Conservation (phyloP, 2,329 filamentous ascomycete species). For the Fusarium sp. region DNA sequence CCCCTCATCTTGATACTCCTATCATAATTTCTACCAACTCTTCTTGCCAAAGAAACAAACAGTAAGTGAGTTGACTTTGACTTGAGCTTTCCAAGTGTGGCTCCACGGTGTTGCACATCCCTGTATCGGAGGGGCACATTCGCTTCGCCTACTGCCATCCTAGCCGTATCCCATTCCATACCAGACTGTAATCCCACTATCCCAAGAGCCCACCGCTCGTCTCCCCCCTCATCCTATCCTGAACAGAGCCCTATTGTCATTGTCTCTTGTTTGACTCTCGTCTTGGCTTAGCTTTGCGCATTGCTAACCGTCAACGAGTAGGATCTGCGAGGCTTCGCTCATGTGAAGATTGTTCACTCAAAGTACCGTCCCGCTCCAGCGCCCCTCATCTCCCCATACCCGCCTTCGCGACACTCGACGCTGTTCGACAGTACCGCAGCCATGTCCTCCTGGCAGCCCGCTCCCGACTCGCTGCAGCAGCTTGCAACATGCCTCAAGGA, state of each 20-base stretch:
- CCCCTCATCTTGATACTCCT: neutral
- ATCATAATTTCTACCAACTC: neutral
- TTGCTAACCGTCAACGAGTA: conserved; percentile 39
- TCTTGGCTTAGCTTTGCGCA: conserved; percentile 33
- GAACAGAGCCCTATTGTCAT: conserved; percentile 25
- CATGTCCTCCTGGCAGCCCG: conserved; percentile 94
- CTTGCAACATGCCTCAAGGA: conserved; percentile 90
- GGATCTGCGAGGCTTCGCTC: conserved; percentile 44
- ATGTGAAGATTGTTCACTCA: conserved; percentile 42
- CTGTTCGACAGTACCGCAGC: conserved; percentile 45
- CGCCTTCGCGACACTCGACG: conserved; percentile 30
- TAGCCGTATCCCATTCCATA: conserved; percentile 28
- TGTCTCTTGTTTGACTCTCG: conserved; percentile 19
- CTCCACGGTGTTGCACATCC: conserved; percentile 44
- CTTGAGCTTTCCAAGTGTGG: conserved; percentile 41
- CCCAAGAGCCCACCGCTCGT: conserved; percentile 44
- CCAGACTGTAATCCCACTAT: conserved; percentile 24
- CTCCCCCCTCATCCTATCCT: conserved; percentile 26
- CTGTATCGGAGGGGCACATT: conserved; percentile 47
- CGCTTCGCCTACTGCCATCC: conserved; percentile 44
- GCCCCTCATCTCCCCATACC: conserved; percentile 29
- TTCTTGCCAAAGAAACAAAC: conserved; percentile 5
- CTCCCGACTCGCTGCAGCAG: conserved; percentile 87
- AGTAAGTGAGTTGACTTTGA: conserved; percentile 26
- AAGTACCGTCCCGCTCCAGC: conserved; percentile 28